A percentile compares a stretch with the other conserved stretches of the same genome.
phyloP scores from a whole-genome alignment of 2,329 filamentous ascomycete genomes.

The Fragosphaeria purpurea region DNA sequence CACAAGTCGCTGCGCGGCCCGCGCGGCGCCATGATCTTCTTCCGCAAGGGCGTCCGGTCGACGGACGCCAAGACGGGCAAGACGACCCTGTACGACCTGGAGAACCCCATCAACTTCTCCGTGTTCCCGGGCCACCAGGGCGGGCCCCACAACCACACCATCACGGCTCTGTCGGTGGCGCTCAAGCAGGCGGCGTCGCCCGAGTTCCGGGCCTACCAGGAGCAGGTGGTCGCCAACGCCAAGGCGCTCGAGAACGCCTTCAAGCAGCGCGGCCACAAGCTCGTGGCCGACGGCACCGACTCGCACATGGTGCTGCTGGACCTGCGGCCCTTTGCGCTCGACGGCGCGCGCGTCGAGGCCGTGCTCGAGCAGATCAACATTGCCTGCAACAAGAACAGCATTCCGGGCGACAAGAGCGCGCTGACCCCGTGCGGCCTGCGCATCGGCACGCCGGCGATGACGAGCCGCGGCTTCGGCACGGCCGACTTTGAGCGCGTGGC shows the following conservation, averaged over 20 bases:
- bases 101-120: slow-evolving; percentile 95
- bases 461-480: slow-evolving; percentile 83
- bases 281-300: slow-evolving; percentile 92
- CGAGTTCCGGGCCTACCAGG: slow-evolving; percentile 91
- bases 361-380: slow-evolving; percentile 98
- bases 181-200: slow-evolving; percentile 84
- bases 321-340: slow-evolving; percentile 74
- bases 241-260: slow-evolving; percentile 80
- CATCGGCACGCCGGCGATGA: slow-evolving; percentile 97
- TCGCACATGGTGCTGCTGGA: slow-evolving; percentile 96
- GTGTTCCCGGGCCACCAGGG: slow-evolving; percentile 99
- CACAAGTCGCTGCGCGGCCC: slow-evolving; percentile 98
- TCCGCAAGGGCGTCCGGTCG: slow-evolving; percentile 89
- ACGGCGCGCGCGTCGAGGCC: slow-evolving; percentile 90
- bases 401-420: slow-evolving; percentile 94
- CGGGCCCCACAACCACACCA: slow-evolving; percentile 98
- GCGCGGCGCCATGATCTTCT: slow-evolving; percentile 99
- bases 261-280: slow-evolving; percentile 82
- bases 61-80: slow-evolving; percentile 86
- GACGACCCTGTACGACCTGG: slow-evolving; percentile 82
- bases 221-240: slow-evolving; percentile 85
- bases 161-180: slow-evolving; percentile 89
- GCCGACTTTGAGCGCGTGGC: slow-evolving; percentile 88
- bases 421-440: slow-evolving; percentile 90
- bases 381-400: slow-evolving; percentile 99